Base-by-base conservation (phyloP, 768 basidiomycete genomes). In the Leccinum ochraceum region DNA sequence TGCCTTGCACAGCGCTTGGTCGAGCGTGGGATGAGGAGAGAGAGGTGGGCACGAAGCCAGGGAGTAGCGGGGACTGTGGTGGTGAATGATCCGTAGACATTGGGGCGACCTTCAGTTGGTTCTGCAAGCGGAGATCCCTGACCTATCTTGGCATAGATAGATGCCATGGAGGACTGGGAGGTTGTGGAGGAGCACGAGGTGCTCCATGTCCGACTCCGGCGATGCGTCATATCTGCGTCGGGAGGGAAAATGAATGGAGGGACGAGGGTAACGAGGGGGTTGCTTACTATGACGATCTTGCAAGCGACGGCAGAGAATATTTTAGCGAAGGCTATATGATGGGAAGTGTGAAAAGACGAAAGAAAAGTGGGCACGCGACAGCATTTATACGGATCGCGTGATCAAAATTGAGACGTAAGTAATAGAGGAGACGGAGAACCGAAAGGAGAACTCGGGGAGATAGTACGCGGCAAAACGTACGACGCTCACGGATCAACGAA, bases 61-160 rank as follows among this genome's bases (percentile, higher is more conserved):
- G 71, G 64, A 8, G 63, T 52, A 16, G 77, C 77, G n/a, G 76
- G 68, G 17, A 63, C 56, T 0, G 78, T 80, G 0, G 78, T 76
- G 1, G 77, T 72, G 54, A 81, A 81, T 10, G 80, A 76, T 36
- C 78, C 79, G 44, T 69, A 66, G 34, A 70, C 74, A 34, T 70
- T 67, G 8, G 71, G 54, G 28, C 57, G 50, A 11, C 73, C 74
- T 36, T 69, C 54, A n/a, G 54, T 59, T 63, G 62, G 69, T 28
- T 67, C 64, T 24, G 73, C 66, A 36, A 37, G 74, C 24, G 54
- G 61, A 59, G 65, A 67, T 49, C 32, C 55, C 53, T 62, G 74
- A 49, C 39, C 63, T 46, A 70, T 69, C 67, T 39, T 62, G 11
- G 56, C 58, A 49, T 65, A 70, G 62, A 62, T 72, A 58, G 57